phyloP scores from a whole-genome alignment of 2,329 filamentous ascomycete species.

The Colletotrichum abscissum region DNA sequence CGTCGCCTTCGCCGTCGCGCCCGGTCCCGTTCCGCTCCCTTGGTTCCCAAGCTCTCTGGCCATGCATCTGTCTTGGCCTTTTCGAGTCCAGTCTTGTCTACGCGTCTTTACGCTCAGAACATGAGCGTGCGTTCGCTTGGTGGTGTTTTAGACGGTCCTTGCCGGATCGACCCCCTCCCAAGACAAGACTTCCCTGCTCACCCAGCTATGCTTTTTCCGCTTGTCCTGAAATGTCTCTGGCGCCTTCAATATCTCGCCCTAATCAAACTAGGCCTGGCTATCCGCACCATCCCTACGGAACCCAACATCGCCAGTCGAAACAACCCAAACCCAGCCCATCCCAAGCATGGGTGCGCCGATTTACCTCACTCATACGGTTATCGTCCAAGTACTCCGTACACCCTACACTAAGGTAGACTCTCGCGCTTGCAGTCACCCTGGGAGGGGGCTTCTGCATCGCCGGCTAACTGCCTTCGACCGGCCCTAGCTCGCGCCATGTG shows the following conservation, averaged over 20 bases:
- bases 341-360: constrained; percentile 2
- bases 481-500: constrained; percentile 21
- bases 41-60: constrained; percentile 9
- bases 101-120: constrained; percentile 6
- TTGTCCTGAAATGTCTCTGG: constrained; percentile 31
- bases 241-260: constrained; percentile 35
- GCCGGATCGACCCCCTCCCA: background rate
- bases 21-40: constrained; percentile 27
- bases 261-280: constrained; percentile 23
- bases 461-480: constrained; percentile 4
- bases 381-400: too few relatives aligned
- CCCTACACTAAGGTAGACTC: background rate
- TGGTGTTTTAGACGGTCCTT: constrained; percentile 9
- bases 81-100: background rate
- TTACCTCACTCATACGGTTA: background rate
- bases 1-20: background rate
- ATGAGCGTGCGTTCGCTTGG: background rate
- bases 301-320: background rate
- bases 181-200: constrained; percentile 22
- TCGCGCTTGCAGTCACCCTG: background rate
- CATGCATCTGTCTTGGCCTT: constrained; percentile 8
- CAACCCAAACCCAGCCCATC: constrained; percentile 14
- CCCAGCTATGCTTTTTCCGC: constrained; percentile 24
- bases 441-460: background rate
- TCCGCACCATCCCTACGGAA: constrained; percentile 28